Percentiles rank a stretch among this genome's conserved stretches.
phyloP scores from a whole-genome alignment of 2,329 filamentous ascomycete species.

The Phoma herbarum region DNA sequence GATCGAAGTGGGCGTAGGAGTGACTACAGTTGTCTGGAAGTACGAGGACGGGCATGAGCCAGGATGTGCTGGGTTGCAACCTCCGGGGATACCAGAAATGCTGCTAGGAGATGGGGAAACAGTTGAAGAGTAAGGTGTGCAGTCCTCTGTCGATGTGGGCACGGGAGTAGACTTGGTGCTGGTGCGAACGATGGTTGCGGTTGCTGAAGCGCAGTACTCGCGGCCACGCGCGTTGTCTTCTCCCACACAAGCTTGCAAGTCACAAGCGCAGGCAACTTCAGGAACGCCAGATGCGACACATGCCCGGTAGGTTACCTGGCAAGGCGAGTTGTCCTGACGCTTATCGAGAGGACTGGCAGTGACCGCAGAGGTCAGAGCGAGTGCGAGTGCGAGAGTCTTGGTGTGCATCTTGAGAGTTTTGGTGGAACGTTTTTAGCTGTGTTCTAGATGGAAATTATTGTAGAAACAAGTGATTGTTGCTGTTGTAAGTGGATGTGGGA shows the following conservation, averaged over 20 bases:
- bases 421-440: too few relatives aligned
- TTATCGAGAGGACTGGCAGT: slow-evolving; percentile 18
- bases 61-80: slow-evolving; percentile 18
- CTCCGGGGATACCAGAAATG: slow-evolving; percentile 4
- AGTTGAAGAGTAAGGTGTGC: background rate
- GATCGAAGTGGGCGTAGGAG: slow-evolving; percentile 8
- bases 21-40: slow-evolving; percentile 4
- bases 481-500: background rate
- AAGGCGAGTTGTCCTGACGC: slow-evolving; percentile 11
- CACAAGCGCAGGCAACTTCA: slow-evolving; percentile 23
- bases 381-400: slow-evolving; percentile 17
- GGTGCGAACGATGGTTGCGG: slow-evolving; percentile 13
- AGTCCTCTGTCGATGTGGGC: background rate
- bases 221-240: slow-evolving; percentile 22
- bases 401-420: slow-evolving; percentile 18
- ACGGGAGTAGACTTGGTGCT: background rate
- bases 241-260: slow-evolving; percentile 17
- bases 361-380: slow-evolving; percentile 18
- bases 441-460: too few relatives aligned
- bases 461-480: background rate
- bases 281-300: slow-evolving; percentile 24
- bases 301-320: slow-evolving; percentile 18
- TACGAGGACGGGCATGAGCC: slow-evolving; percentile 14
- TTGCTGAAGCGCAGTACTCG: slow-evolving; percentile 24
- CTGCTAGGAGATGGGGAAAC: background rate